Evolutionary conservation across 2,329 filamentous ascomycete genomes (phyloP).

Genomic region (Trichoderma guizhouense): DNA sequence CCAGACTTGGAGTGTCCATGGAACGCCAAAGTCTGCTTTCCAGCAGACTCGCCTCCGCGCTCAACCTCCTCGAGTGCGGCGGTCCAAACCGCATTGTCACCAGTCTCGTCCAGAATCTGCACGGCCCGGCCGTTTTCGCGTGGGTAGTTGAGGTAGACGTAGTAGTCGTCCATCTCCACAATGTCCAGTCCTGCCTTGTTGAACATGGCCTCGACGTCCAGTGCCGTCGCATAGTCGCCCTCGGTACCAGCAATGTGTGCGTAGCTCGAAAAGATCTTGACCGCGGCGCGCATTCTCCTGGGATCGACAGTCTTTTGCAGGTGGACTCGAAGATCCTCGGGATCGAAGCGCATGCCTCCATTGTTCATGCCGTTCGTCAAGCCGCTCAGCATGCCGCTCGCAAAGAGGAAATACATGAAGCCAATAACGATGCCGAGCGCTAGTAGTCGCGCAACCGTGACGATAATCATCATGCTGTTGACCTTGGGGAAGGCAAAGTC

Average conservation of each 20-base stretch:
- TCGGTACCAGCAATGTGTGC: slow-evolving; percentile 93
- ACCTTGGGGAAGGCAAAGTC: slow-evolving; percentile 36
- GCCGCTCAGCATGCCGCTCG: slow-evolving; percentile 75
- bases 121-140: slow-evolving; percentile 72
- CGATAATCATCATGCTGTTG: slow-evolving; percentile 44
- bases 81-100: slow-evolving; percentile 63
- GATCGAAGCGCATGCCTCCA: slow-evolving; percentile 69
- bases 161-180: slow-evolving; percentile 72
- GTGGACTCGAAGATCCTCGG: slow-evolving; percentile 74
- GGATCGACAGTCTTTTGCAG: slow-evolving; percentile 71
- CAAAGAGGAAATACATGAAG: slow-evolving; percentile 79
- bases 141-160: slow-evolving; percentile 92
- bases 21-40: slow-evolving; percentile 72
- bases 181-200: slow-evolving; percentile 68
- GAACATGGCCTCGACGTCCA: slow-evolving; percentile 81
- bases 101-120: slow-evolving; percentile 70
- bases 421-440: slow-evolving; percentile 72
- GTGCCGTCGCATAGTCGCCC: slow-evolving; percentile 80
- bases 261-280: slow-evolving; percentile 75
- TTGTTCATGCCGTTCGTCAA: slow-evolving; percentile 57
- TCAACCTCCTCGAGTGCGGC: slow-evolving; percentile 79
- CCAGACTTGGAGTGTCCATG: slow-evolving; percentile 87
- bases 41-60: slow-evolving; percentile 57
- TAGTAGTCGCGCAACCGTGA: slow-evolving; percentile 69
- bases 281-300: slow-evolving; percentile 65